Conservation (phyloP, 108 stramenopile species). For the Pseudonitzschia multiseries region DNA sequence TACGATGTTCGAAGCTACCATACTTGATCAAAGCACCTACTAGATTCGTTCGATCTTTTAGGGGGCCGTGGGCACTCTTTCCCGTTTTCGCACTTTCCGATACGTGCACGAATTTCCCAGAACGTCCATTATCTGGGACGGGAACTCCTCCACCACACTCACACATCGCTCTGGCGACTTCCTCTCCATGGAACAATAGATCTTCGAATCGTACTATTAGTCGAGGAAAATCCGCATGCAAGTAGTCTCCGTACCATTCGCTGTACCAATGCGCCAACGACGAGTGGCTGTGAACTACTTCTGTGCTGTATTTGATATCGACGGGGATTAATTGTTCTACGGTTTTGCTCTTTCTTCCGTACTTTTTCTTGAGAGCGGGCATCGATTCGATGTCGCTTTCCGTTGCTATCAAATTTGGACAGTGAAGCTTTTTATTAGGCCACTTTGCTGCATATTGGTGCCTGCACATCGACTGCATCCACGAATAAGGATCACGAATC, state of each 20-base stretch:
- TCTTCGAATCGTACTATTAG: slow-evolving; percentile 78
- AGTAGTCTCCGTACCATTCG: slow-evolving; percentile 60
- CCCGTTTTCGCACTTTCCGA: slow-evolving; percentile 29
- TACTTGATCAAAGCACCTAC: slow-evolving; percentile 28
- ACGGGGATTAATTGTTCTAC: slow-evolving; percentile 5
- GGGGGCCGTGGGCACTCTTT: slow-evolving; percentile 15
- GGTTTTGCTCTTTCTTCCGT: background rate
- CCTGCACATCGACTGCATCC: slow-evolving; percentile 82
- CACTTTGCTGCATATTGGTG: slow-evolving; percentile 47
- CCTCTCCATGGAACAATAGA: slow-evolving; percentile 26
- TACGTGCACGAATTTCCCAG: slow-evolving; percentile 11
- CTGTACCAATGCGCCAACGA: slow-evolving; percentile 61
- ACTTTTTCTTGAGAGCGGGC: background rate
- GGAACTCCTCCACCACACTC: slow-evolving; percentile 27
- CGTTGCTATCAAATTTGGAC: slow-evolving; percentile 55
- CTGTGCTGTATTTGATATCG: background rate
- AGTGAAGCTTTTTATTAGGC: slow-evolving; percentile 29
- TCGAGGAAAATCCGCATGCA: slow-evolving; percentile 50
- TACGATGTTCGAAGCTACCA: slow-evolving; percentile 10
- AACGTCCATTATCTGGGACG: background rate
- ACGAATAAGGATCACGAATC: slow-evolving; percentile 82
- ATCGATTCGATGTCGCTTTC: slow-evolving; percentile 11
- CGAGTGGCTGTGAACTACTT: background rate
- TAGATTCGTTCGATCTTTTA: slow-evolving; percentile 14
- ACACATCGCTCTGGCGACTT: slow-evolving; percentile 23